phyloP scores from a whole-genome alignment of 2,329 filamentous ascomycete genomes.

The Aspergillus vadensis region DNA sequence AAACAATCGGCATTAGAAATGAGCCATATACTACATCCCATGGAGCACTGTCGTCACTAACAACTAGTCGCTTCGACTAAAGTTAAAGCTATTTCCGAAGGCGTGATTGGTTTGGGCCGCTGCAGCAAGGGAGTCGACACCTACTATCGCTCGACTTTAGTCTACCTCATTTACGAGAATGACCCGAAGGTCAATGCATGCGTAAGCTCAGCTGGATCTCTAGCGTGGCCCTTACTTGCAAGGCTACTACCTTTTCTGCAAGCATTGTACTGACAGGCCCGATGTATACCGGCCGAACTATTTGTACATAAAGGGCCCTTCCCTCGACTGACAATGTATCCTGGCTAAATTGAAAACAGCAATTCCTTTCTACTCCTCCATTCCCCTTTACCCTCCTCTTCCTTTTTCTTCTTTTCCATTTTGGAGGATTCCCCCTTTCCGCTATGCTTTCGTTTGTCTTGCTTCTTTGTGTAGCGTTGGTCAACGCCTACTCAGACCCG shows the following conservation, averaged over 20 bases:
- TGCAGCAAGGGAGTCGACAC: conserved; percentile 9
- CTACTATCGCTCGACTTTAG: not conserved
- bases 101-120: conserved; percentile 6
- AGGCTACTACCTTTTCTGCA: conserved; percentile 5
- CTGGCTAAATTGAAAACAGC: conserved; percentile 2
- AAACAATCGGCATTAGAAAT: not conserved
- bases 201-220: conserved; percentile 8
- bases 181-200: conserved; percentile 11
- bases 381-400: not conserved
- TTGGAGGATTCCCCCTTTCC: not conserved
- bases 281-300: not conserved
- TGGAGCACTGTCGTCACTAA: not conserved
- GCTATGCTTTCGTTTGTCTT: conserved; percentile 4
- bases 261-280: not conserved
- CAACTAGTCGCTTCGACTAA: conserved; percentile 1
- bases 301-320: conserved; percentile 7
- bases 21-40: not conserved
- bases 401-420: not conserved
- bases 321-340: conserved; percentile 1
- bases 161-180: not conserved
- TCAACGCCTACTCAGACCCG: conserved; percentile 32
- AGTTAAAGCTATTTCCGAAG: conserved; percentile 3
- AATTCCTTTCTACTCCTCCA: not conserved
- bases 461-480: conserved; percentile 20
- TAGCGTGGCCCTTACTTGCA: conserved; percentile 3